Base-by-base conservation (phyloP, 2,329 filamentous ascomycete species). In the Verticillium isaacii region DNA sequence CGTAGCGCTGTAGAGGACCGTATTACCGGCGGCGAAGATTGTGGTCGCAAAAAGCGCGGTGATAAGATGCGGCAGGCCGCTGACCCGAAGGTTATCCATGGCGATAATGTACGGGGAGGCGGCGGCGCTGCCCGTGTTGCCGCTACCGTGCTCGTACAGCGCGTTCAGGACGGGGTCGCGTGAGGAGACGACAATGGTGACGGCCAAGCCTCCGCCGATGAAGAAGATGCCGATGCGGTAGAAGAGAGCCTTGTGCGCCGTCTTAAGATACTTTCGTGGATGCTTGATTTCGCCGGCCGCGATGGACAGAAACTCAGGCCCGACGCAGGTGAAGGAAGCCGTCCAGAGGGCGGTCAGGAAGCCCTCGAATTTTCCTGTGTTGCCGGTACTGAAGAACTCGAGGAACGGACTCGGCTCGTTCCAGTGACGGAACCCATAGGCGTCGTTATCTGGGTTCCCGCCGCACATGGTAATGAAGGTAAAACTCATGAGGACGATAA, bases 351-450 rank as follows among this genome's bases (percentile, higher is more conserved):
- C 88, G 62, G 85, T 83, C 37, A 91, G 77, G 70, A 92, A 91
- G 2, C 89, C 90, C 25, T 92, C 80, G 68, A 89, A 92, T 57
- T 82, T 82, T 39, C 90, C 91, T 0, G 90, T 77, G 50, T 80
- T 69, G 4, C 88, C 88, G 0, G 77, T 78, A 45, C 32, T 32
- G 23, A 78, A 73, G 68, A 29, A 56, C 3, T 32, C 54, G 29
- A 56, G 54, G 54, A 56, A 29, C n/a, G 59, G 34, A n/a, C 87
- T 89, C 0, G 89, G 89, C 36, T 86, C 73, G 60, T 78, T 83
- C 90, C 89, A 93, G 73, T 90, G 91, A 45, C 79, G 74, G 72
- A 91, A 91, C 2, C 89, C 89, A 59, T 87, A 80, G 5, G 83
- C 77, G 23, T 83, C 78, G 0, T 81, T 81, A 4, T 84, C 84